A percentile compares a stretch with the other conserved stretches of the same genome.
Conservation (phyloP, 2,329 filamentous ascomycete species). For the Penicillium sp. region DNA sequence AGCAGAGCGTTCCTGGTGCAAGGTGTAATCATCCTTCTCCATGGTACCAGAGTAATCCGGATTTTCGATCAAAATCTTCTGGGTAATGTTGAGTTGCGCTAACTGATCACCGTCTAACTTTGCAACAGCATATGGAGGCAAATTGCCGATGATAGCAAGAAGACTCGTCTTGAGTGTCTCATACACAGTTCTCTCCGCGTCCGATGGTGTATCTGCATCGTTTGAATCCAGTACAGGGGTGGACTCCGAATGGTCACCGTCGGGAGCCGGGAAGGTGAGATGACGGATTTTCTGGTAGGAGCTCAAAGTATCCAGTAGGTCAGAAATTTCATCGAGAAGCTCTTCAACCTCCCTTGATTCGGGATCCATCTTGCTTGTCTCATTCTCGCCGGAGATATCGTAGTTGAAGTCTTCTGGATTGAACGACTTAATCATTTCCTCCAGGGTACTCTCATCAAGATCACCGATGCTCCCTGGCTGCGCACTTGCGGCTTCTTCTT, state of each 20-base stretch:
- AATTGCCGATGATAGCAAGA: slow-evolving; percentile 69
- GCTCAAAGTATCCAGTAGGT: slow-evolving; percentile 63
- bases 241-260: slow-evolving; percentile 37
- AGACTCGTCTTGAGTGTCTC: slow-evolving; percentile 76
- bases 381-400: slow-evolving; percentile 25
- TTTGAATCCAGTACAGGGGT: slow-evolving; percentile 32
- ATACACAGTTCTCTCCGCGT: slow-evolving; percentile 65
- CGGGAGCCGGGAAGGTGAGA: slow-evolving; percentile 38
- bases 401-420: slow-evolving; percentile 40
- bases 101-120: slow-evolving; percentile 85
- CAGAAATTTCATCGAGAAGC: slow-evolving; percentile 61
- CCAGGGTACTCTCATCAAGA: slow-evolving; percentile 44
- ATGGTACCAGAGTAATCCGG: slow-evolving; percentile 77
- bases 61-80: slow-evolving; percentile 72
- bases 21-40: slow-evolving; percentile 76
- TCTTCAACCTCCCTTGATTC: slow-evolving; percentile 54
- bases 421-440: slow-evolving; percentile 49
- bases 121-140: slow-evolving; percentile 84
- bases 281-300: slow-evolving; percentile 67
- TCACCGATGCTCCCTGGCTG: slow-evolving; percentile 38
- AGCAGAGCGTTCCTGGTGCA: slow-evolving; percentile 51
- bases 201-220: slow-evolving; percentile 57
- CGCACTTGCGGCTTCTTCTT: slow-evolving; percentile 26
- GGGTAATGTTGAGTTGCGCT: slow-evolving; percentile 81
- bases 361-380: slow-evolving; percentile 36